These are phyloP conservation scores for Fusarium tjaetaba DNA, from an alignment of 2,329 filamentous ascomycete genomes.

Conservation along the genomic window DNA sequence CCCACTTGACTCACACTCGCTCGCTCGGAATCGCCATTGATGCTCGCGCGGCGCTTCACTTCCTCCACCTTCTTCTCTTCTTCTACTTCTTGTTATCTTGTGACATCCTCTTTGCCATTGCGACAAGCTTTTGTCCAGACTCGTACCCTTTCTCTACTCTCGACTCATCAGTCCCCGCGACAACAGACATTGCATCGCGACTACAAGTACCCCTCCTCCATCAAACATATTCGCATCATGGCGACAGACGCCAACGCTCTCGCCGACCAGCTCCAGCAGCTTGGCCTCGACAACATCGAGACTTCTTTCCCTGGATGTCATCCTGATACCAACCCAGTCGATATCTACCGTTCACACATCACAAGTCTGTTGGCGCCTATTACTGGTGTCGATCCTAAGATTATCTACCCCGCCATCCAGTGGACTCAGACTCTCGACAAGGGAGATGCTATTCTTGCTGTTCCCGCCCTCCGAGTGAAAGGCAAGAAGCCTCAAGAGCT, in stretches of 20 bases:
- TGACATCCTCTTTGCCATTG: conserved; percentile 16
- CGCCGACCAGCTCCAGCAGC: conserved; percentile 41
- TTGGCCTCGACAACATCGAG: conserved; percentile 34
- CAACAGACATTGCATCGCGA: conserved; percentile 1
- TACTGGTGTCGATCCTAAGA: conserved; percentile 73
- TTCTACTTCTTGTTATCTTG: conserved; percentile 20
- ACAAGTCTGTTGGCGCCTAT: conserved; percentile 73
- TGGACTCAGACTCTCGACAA: conserved; percentile 85
- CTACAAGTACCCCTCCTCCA: conserved; percentile 19
- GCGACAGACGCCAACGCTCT: conserved; percentile 40
- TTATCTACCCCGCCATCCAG: conserved; percentile 79
- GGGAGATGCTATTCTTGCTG: conserved; percentile 81
- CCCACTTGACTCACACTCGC: conserved; percentile 46
- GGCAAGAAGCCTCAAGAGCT: conserved; percentile 72
- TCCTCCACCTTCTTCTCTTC: conserved; percentile 38
- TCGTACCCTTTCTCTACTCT: conserved; percentile 6
- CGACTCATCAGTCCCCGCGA: conserved; percentile 3
- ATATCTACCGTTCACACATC: conserved; percentile 82
- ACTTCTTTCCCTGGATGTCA: conserved; percentile 63
- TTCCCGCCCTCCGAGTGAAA: conserved; percentile 82
- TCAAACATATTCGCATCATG: conserved; percentile 21
- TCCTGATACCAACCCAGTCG: conserved; percentile 78
- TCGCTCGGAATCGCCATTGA: conserved; percentile 34
- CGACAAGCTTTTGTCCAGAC: conserved; percentile 5
- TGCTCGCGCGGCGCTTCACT: conserved; percentile 43